Conservation (phyloP, 208 protist genomes). For the Wallacemonas sp. region DNA sequence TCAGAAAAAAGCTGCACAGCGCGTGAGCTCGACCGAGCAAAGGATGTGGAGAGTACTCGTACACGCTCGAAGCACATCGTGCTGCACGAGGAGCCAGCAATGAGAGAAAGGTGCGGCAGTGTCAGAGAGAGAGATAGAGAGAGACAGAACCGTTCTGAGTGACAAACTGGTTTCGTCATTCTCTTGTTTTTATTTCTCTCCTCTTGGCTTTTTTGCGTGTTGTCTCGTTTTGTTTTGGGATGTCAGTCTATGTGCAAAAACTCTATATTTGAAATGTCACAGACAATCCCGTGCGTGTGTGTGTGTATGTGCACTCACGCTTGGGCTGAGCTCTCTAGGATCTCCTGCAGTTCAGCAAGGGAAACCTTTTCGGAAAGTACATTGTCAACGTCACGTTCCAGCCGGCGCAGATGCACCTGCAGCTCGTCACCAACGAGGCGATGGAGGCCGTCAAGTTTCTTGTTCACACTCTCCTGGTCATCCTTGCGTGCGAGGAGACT, state of each 20-base stretch:
- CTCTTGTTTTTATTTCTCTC: too few species aligned
- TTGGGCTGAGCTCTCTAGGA: conserved; percentile 32
- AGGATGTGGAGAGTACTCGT: too few species aligned
- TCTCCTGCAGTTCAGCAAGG: conserved; percentile 53
- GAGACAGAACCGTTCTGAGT: too few species aligned
- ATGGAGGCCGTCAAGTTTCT: conserved; percentile 57
- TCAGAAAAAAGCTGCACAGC: conserved; percentile 12
- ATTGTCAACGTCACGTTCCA: conserved; percentile 39
- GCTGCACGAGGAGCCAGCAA: too few species aligned
- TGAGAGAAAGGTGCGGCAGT: too few species aligned
- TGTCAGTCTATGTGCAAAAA: conserved; percentile 16
- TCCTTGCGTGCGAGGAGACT: conserved; percentile 68
- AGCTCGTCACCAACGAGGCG: conserved; percentile 42
- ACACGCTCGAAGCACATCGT: too few species aligned
- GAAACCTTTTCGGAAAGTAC: conserved; percentile 58
- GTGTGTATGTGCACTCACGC: not conserved
- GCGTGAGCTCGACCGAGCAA: too few species aligned
- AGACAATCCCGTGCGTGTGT: too few species aligned
- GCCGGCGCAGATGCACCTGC: conserved; percentile 29
- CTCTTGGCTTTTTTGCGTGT: too few species aligned
- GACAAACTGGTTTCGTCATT: too few species aligned
- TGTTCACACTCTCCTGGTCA: conserved; percentile 54
- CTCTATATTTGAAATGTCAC: conserved; percentile 4
- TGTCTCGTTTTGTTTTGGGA: too few species aligned
- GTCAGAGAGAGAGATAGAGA: too few species aligned